phyloP scores from a whole-genome alignment of 805 yeast species.

The Scheffersomyces stipitis region DNA sequence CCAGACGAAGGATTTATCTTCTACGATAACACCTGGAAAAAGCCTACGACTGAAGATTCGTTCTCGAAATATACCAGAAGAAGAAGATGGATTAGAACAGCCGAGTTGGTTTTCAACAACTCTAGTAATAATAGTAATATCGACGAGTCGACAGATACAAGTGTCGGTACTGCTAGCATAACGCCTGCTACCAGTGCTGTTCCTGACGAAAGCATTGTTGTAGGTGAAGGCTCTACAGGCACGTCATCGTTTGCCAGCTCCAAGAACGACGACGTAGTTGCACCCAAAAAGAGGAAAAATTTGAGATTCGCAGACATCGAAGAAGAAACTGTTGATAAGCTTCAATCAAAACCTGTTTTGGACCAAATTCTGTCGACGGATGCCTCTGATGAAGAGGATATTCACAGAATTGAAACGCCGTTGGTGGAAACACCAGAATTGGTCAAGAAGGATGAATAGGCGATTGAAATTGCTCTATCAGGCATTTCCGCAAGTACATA shows the following conservation, averaged over 20 bases:
- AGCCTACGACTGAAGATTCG: slow-evolving; percentile 83
- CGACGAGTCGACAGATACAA: slow-evolving; percentile 3
- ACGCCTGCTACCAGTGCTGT: neutral
- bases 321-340: neutral
- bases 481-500: too few relatives aligned
- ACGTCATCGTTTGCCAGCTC: slow-evolving; percentile 1
- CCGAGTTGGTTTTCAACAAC: slow-evolving; percentile 73
- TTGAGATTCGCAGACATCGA: slow-evolving; percentile 41
- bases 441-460: too few relatives aligned
- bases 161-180: slow-evolving; percentile 3
- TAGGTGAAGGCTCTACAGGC: neutral
- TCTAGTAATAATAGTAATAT: slow-evolving; percentile 11
- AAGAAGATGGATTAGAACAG: slow-evolving; percentile 94
- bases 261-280: slow-evolving; percentile 1
- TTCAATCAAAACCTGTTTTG: neutral
- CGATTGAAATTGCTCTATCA: too few relatives aligned
- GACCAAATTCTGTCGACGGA: neutral
- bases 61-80: slow-evolving; percentile 90
- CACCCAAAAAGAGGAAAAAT: slow-evolving; percentile 35
- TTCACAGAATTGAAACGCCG: too few relatives aligned
- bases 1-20: slow-evolving; percentile 84
- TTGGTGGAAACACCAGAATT: too few relatives aligned
- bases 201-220: neutral
- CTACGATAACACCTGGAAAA: slow-evolving; percentile 92
- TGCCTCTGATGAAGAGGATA: neutral